Evolutionary conservation across 2,329 filamentous ascomycete genomes (phyloP).

Genomic region (Aphanoascus verrucosus): DNA sequence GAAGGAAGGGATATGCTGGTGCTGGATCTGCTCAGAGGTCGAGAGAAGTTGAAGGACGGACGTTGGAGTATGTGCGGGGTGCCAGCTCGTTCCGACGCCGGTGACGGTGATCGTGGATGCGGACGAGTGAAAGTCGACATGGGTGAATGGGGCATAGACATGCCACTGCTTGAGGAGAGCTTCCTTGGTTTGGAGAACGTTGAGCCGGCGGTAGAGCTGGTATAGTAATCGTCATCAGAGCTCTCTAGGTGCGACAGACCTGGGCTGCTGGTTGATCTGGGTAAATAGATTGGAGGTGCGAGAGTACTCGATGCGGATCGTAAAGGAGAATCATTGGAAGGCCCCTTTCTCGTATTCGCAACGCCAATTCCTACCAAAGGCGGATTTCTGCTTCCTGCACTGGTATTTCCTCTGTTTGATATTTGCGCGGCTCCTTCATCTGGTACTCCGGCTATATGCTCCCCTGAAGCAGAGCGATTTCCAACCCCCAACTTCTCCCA

Average conservation of each 20-base stretch:
- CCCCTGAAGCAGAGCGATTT: neutral
- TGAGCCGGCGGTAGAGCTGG: slow-evolving; percentile 47
- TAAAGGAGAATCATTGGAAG: neutral
- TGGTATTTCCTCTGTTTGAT: slow-evolving; percentile 29
- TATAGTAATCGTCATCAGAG: slow-evolving; percentile 60
- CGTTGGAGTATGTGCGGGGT: slow-evolving; percentile 50
- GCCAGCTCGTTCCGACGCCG: slow-evolving; percentile 68
- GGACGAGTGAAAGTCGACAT: slow-evolving; percentile 53
- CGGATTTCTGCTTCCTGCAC: slow-evolving; percentile 19
- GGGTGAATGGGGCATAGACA: slow-evolving; percentile 51
- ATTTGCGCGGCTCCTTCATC: slow-evolving; percentile 22
- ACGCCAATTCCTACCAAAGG: slow-evolving; percentile 7
- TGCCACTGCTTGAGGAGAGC: slow-evolving; percentile 59
- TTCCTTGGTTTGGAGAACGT: slow-evolving; percentile 63
- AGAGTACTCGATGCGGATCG: slow-evolving; percentile 25
- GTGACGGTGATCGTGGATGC: slow-evolving; percentile 68
- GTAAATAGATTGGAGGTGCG: slow-evolving; percentile 38
- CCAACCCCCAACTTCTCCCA: slow-evolving; percentile 3
- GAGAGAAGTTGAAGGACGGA: slow-evolving; percentile 85
- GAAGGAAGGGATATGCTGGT: slow-evolving; percentile 30
- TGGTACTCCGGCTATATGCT: slow-evolving; percentile 3
- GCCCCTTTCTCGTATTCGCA: neutral
- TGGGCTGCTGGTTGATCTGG: slow-evolving; percentile 39
- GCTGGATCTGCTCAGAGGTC: slow-evolving; percentile 60
- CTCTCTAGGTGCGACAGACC: slow-evolving; percentile 54